A percentile compares a stretch with the other conserved stretches of the same genome.
These are phyloP conservation scores for Tolypocladium pustulatum DNA, from an alignment of 2,329 filamentous ascomycete species.

Conservation along the genomic window DNA sequence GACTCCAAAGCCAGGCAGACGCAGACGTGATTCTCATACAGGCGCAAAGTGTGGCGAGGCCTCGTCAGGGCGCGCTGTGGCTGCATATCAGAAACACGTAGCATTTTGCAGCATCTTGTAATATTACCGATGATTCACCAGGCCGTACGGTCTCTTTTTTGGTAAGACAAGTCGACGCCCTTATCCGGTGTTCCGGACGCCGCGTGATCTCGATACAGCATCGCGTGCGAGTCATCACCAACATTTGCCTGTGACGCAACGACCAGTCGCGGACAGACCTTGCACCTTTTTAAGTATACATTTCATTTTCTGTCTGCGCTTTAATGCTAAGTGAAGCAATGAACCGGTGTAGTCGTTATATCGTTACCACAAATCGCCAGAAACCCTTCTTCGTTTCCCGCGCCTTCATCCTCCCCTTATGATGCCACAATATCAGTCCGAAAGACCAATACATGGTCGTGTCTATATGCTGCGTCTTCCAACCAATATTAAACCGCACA, in stretches of 20 bases:
- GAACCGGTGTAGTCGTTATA: not conserved
- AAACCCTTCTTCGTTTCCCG: not conserved
- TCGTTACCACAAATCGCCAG: not conserved
- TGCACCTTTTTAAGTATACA: not conserved
- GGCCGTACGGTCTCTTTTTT: not conserved
- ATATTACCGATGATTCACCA: not conserved
- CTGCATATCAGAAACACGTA: not conserved
- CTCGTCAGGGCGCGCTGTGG: not conserved
- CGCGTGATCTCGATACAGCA: not conserved
- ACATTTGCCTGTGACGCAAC: not conserved
- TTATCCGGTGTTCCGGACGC: not conserved
- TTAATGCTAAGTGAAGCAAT: not conserved
- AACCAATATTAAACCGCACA: not conserved
- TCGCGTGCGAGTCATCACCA: not conserved
- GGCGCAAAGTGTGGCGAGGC: not conserved
- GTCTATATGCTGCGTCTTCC: not conserved
- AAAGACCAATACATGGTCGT: not conserved
- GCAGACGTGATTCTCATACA: not conserved
- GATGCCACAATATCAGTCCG: not conserved
- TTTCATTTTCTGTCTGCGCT: not conserved
- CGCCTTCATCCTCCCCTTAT: not conserved
- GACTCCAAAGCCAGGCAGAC: not conserved
- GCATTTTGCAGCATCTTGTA: not conserved
- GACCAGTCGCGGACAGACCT: not conserved
- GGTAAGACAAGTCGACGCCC: not conserved